These are phyloP conservation scores for Alnus rubra DNA, from an alignment of 306 rosid species.

Conservation along the genomic window DNA sequence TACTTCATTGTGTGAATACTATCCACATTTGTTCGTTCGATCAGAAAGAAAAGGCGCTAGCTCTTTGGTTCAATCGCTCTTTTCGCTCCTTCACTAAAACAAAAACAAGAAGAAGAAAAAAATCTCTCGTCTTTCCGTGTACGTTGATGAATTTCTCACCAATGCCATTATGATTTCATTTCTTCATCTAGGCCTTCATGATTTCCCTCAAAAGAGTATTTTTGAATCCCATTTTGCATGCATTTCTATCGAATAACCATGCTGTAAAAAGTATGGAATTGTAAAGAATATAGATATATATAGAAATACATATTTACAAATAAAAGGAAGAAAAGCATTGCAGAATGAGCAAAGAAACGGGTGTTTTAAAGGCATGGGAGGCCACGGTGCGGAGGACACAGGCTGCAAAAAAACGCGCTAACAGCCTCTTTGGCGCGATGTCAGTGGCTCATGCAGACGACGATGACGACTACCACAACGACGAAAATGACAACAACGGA, in stretches of 20 bases:
- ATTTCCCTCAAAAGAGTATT: slow-evolving; percentile 7
- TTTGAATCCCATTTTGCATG: not conserved
- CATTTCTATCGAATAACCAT: not conserved
- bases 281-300: not conserved
- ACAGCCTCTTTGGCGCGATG: slow-evolving; percentile 69
- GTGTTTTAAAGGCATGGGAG: slow-evolving; percentile 92
- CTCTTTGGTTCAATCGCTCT: slow-evolving; percentile 34
- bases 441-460: slow-evolving; percentile 32
- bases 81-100: slow-evolving; percentile 33
- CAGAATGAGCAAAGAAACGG: slow-evolving; percentile 69
- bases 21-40: slow-evolving; percentile 6
- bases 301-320: not conserved
- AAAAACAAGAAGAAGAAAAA: not conserved
- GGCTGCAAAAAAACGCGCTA: slow-evolving; percentile 83
- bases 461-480: slow-evolving; percentile 17
- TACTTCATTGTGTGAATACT: slow-evolving; percentile 1
- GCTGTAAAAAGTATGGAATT: slow-evolving; percentile 9
- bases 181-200: slow-evolving; percentile 29
- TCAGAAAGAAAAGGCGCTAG: slow-evolving; percentile 27
- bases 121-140: slow-evolving; percentile 1
- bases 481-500: slow-evolving; percentile 32
- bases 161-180: slow-evolving; percentile 23
- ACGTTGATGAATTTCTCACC: not conserved
- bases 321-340: not conserved
- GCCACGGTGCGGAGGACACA: slow-evolving; percentile 79